Evolutionary conservation across 306 rosid species (phyloP).

Genomic region (Mimosa pudica): DNA sequence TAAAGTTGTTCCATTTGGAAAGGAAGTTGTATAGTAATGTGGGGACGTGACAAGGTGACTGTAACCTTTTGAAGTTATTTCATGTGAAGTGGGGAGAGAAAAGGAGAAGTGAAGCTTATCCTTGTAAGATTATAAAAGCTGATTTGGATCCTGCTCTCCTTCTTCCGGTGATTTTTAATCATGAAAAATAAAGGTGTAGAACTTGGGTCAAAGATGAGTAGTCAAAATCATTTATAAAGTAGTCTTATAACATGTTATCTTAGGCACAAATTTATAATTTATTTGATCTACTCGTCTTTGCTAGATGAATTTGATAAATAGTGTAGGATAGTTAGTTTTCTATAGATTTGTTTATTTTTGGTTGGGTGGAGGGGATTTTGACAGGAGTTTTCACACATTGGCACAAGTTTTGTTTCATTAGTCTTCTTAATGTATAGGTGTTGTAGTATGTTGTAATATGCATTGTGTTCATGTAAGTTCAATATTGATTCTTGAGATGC

Average conservation of each 20-base stretch:
- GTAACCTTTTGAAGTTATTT: not conserved
- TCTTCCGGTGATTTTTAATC: not conserved
- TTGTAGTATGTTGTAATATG: not conserved
- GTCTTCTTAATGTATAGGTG: not conserved
- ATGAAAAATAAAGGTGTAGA: too few species aligned
- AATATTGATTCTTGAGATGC: not conserved
- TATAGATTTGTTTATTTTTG: not conserved
- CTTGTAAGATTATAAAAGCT: not conserved
- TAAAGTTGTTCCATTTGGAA: not conserved
- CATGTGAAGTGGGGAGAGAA: not conserved
- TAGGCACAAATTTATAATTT: too few species aligned
- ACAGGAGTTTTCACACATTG: not conserved
- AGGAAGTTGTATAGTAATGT: not conserved
- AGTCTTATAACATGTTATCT: not conserved
- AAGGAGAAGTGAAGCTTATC: not conserved
- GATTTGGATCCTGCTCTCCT: not conserved
- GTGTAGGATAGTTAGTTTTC: not conserved
- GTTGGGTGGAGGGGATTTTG: slow-evolving; percentile 5
- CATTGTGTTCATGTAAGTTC: not conserved
- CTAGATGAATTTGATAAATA: not conserved
- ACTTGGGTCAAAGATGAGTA: not conserved
- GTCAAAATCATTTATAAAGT: not conserved
- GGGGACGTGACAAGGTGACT: not conserved
- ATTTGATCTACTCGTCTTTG: not conserved
- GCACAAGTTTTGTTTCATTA: not conserved